Base-by-base conservation (phyloP, 1,284 basidiomycete genomes). In the Trichosporon ovoides region DNA sequence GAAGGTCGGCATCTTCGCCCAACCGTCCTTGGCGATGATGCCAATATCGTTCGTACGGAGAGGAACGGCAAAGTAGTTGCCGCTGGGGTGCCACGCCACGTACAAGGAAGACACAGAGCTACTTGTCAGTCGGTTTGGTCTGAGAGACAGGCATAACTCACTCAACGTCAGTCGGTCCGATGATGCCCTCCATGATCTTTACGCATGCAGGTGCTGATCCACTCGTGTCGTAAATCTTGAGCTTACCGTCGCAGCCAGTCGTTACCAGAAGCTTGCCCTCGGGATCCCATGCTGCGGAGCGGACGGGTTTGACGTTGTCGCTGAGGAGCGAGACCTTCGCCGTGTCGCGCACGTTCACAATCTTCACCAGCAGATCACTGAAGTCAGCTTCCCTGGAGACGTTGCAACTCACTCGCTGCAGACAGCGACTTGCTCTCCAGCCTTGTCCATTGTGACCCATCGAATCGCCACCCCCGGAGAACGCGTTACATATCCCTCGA, bases 11-110 rank as follows among this genome's bases (percentile, higher is more conserved):
- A 82, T 77, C 67, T 86, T 87, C 4, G 80, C 77, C 91, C 91
- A 96, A 22, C 83, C 83, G 36, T 84, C 82, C 37, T 84, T 81
- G 28, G 85, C 85, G 57, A 95, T 81, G 6, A 85, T 81, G 5
- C 84, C 82, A 57, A 95, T 86, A 66, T 93, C 91, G 67, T 94
- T 89, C 2, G 85, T 83, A 55, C 87, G 85, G n/a, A 86, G 85
- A 0, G 88, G 85, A 0, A 87, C 82, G 52, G 88, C 89, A 75
- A 99, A 96, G 74, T 87, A 84, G 57, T 88, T 84, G 20, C 94
- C 93, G 3, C 87, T 88, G 0, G 91, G 87, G 76, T 98, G 94
- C 96, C 96, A 99, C 19, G 92, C 78, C 1, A 85, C 90, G 48
- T 89, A 87, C 65, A 88, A 71, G 85, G 83, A 63, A 77, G 77